Evolutionary conservation across 352 stramenopile species (phyloP), one percentile per base, ranked within the genome.

Genomic region (Phytopythium cucurbitacearum): DNA sequence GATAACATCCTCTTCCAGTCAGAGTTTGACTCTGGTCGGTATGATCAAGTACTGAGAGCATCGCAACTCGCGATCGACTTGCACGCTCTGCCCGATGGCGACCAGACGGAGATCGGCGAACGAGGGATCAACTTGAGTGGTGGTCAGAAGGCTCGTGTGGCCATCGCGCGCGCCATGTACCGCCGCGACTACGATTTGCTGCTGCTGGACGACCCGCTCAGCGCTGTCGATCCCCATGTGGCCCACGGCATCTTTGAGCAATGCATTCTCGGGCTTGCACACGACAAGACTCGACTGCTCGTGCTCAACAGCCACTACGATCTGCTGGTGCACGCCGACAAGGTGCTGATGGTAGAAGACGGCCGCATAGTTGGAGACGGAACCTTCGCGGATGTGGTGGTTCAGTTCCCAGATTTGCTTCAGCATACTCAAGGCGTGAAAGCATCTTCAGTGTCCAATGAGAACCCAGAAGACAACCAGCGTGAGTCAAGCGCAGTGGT

Each of bases 221-320:
- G 79, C 57, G 96, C 96, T 12, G 85, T 99, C 5, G 96, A 99
- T 57, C 80, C 86, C n/a, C 93, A 99, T 62, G 95, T 99, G 9
- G 95, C 87, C 1, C 89, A 94, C 57, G 82, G 95, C 46, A 66
- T 99, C 7, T 98, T 98, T 58, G 57, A 82, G 4, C 59, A 98
- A 28, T 95, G 89, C 46, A 82, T 99, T n/a, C 48, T 60, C 12
- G 62, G 58, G 0, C 57, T 98, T 5, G 68, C 71, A 4, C 35
- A 83, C 15, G 40, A 32, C 35, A 84, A 77, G 51, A 96, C 87
- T 9, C 78, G 97, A 1, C 51, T 99, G 41, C 64, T 98, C 1
- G 94, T 97, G 3, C 94, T 97, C 0, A 97, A 98, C 65, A 83
- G 85, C 16, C 67, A 98, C 42, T 94, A 98, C 54, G 90, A 97